Conservation (phyloP, 164 flowering plant genomes). For the Chimonanthus praecox region DNA sequence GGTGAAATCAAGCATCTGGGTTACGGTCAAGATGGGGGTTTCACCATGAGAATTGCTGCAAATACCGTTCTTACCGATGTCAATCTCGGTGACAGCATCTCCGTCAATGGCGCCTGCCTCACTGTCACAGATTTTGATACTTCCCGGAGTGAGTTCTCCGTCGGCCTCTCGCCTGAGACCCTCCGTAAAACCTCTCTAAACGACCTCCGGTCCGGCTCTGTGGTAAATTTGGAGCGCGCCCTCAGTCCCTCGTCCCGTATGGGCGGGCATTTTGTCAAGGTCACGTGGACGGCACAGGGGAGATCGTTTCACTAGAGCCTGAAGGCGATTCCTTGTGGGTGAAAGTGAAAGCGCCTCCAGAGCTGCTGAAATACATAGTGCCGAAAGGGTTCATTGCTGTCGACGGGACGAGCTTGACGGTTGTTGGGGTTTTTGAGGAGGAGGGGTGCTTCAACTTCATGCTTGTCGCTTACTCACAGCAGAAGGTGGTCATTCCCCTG, state of each 20-base stretch:
- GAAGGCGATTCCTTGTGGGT: constrained; percentile 93
- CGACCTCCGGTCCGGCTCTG: constrained; percentile 53
- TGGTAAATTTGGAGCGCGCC: constrained; percentile 67
- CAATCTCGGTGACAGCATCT: constrained; percentile 86
- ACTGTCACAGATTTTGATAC: constrained; percentile 68
- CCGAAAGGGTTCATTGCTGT: constrained; percentile 87
- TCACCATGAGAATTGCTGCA: constrained; percentile 57
- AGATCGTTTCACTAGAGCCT: constrained; percentile 42
- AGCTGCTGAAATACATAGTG: constrained; percentile 63
- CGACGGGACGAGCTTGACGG: constrained; percentile 96
- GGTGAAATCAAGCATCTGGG: constrained; percentile 68
- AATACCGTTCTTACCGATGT: constrained; percentile 61
- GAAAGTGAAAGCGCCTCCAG: constrained; percentile 56
- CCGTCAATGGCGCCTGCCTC: constrained; percentile 87
- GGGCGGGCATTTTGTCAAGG: constrained; percentile 99
- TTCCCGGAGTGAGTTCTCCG: constrained; percentile 44
- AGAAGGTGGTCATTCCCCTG: constrained; percentile 76
- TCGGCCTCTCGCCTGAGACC: constrained; percentile 84
- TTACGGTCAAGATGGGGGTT: constrained; percentile 40
- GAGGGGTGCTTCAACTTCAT: constrained; percentile 77
- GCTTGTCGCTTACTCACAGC: constrained; percentile 89
- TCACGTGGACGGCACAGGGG: constrained; percentile 90
- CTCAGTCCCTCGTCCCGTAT: constrained; percentile 51
- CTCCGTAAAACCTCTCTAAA: constrained; percentile 61
- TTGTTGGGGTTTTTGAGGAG: constrained; percentile 74